Base-by-base conservation (phyloP, 176 grass and related monocot species). In the Dendrocalamus sinicus region DNA sequence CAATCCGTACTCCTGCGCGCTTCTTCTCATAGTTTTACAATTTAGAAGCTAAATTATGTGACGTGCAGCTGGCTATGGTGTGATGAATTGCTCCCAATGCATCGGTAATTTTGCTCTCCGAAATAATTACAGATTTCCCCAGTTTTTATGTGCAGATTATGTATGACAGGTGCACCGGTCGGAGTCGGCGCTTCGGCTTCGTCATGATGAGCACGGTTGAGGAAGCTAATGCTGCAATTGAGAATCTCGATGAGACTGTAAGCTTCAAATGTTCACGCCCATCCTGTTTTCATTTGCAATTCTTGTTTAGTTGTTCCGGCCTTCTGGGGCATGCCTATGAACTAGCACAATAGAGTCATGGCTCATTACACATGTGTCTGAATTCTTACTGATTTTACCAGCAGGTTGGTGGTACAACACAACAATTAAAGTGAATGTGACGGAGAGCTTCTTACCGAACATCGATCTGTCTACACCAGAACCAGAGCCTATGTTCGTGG, bases 131-230 rank as follows among this genome's bases (percentile, higher is more conserved):
- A 1, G 28, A 1, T 28, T 28, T 28, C 28, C 28, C 28, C 28
- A 1, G 1, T 28, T 28, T 11, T 84, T 80, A 62, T 24, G 12
- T 22, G n/a, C 75, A 99, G 93, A 93, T 99, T 92, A 96, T 99
- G 96, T 96, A 89, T 76, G 96, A 99, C 83, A 99, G 96, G 79
- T 28, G 94, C 63, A 96, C 92, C 19, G 90, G 89, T 72, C 86
- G 92, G 43, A 99, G 93, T 79, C 83, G 96, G 44, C 90, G 96
- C 24, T 99, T 99, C 17, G 96, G 89, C 62, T 99, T 99, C 91
- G 92, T 99, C 66, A 99, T 92, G 0, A 99, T 96, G 96, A 89
- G 86, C 76, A 88, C 86, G 5, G 72, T 51, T 0, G 91, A 92
- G 69, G 96, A 91, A 59, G 92, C 88, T 12, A 85, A 76, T 79